A percentile compares a stretch with the other conserved stretches of the same genome.
These are phyloP conservation scores for Fusarium neocosmosporiellum DNA, from an alignment of 2,329 filamentous ascomycete genomes.

Conservation along the genomic window DNA sequence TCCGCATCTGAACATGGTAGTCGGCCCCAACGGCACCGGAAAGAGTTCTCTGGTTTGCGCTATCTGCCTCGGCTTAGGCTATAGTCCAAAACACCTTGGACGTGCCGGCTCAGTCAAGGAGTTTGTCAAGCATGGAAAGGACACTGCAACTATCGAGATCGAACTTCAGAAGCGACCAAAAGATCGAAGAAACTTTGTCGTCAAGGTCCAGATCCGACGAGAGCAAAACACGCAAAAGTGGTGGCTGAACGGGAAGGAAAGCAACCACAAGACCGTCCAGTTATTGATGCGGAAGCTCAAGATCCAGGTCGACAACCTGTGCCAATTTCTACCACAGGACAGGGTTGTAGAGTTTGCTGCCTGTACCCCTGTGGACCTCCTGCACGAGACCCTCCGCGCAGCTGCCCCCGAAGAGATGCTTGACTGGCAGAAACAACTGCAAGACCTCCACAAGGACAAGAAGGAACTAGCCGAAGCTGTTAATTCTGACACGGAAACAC, in stretches of 20 bases:
- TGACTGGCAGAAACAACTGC: conserved; percentile 80
- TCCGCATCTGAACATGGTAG: conserved; percentile 96
- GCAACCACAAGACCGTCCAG: conserved; percentile 72
- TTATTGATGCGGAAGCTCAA: conserved; percentile 76
- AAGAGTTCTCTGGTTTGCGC: conserved; percentile 98
- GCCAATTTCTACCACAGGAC: conserved; percentile 96
- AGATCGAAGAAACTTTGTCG: conserved; percentile 74
- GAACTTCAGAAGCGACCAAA: conserved; percentile 78
- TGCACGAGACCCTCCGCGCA: conserved; percentile 88
- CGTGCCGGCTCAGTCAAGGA: conserved; percentile 86
- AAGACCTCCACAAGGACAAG: conserved; percentile 73
- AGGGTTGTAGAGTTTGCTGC: conserved; percentile 94
- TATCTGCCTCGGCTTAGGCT: conserved; percentile 92
- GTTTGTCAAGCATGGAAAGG: conserved; percentile 90
- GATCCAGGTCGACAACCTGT: conserved; percentile 97
- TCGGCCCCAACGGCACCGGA: conserved; percentile 97
- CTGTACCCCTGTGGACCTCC: conserved; percentile 81
- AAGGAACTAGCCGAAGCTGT: conserved; percentile 71
- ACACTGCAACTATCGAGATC: conserved; percentile 86
- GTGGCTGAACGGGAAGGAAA: conserved; percentile 75
- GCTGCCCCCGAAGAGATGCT: conserved; percentile 86
- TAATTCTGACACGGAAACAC: conserved; percentile 68
- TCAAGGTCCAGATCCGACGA: conserved; percentile 80
- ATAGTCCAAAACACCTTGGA: conserved; percentile 82
- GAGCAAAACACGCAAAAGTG: conserved; percentile 87